phyloP scores from a whole-genome alignment of 192 early-diverging fungal genomes.

The Phlyctochytrium bullatum region DNA sequence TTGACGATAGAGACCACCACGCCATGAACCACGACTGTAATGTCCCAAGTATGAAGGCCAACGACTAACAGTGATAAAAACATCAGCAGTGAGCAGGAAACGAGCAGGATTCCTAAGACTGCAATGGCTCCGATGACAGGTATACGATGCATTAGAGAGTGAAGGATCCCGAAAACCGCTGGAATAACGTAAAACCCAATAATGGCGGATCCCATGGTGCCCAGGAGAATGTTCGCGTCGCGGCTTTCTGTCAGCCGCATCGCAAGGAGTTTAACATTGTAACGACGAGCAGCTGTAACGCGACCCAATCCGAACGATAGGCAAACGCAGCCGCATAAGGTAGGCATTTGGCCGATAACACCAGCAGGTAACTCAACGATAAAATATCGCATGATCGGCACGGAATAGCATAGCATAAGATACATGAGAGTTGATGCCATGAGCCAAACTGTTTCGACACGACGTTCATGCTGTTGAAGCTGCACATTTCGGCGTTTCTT shows the following conservation, averaged over 20 bases:
- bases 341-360: no score
- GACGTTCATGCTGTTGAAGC: no score
- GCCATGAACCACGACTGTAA: slow-evolving; percentile 2
- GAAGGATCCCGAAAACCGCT: background rate
- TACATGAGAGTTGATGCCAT: no score
- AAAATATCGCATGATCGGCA: no score
- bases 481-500: no score
- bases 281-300: background rate
- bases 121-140: background rate
- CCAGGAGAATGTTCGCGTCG: background rate
- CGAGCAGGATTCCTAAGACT: background rate
- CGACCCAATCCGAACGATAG: background rate
- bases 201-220: background rate
- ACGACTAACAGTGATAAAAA: background rate
- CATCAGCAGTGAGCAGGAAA: background rate
- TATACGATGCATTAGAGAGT: background rate
- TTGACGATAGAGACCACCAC: background rate
- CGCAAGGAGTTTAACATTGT: background rate
- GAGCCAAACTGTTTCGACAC: no score
- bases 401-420: no score
- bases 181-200: background rate
- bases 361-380: no score
- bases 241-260: background rate
- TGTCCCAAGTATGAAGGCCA: slow-evolving; percentile 6
- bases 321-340: no score